These are phyloP conservation scores for Solanum chilense DNA, from an alignment of 257 asterid species.

Conservation along the genomic window DNA sequence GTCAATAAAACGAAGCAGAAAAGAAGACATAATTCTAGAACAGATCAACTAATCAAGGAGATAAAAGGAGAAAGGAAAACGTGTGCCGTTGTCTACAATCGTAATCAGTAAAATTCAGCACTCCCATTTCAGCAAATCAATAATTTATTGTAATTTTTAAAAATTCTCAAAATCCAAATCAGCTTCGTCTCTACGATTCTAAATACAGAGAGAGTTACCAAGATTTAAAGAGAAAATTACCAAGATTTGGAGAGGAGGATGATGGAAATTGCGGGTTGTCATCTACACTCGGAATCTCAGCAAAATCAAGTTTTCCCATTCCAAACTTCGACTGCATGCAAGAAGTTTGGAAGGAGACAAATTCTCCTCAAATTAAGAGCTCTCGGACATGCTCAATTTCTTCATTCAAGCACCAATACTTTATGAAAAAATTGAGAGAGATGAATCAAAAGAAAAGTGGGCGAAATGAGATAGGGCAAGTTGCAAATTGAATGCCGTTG, in stretches of 20 bases:
- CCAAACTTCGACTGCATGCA: conserved; percentile 23
- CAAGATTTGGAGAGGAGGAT: too few relatives aligned
- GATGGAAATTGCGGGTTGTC: too few relatives aligned
- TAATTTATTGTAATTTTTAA: not conserved
- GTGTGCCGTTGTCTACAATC: not conserved
- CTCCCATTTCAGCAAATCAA: not conserved
- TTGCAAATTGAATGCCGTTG: too few relatives aligned
- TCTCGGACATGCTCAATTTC: conserved; percentile 40
- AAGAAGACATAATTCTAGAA: not conserved
- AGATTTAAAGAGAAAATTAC: too few relatives aligned
- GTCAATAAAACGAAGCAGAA: too few relatives aligned
- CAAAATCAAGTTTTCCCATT: not conserved
- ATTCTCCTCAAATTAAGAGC: conserved; percentile 51
- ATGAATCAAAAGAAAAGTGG: not conserved
- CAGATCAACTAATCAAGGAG: not conserved
- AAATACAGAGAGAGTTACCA: not conserved
- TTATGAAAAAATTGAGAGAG: not conserved
- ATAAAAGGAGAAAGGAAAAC: too few relatives aligned
- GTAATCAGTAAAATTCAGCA: not conserved
- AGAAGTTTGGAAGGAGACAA: conserved; percentile 58
- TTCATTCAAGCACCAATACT: not conserved
- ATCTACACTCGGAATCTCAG: not conserved
- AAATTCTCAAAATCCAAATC: not conserved
- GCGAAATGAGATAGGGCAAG: too few relatives aligned
- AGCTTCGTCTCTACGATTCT: not conserved